Conservation (phyloP, 495 filamentous ascomycete species). For the Bathelium albidoporum region DNA sequence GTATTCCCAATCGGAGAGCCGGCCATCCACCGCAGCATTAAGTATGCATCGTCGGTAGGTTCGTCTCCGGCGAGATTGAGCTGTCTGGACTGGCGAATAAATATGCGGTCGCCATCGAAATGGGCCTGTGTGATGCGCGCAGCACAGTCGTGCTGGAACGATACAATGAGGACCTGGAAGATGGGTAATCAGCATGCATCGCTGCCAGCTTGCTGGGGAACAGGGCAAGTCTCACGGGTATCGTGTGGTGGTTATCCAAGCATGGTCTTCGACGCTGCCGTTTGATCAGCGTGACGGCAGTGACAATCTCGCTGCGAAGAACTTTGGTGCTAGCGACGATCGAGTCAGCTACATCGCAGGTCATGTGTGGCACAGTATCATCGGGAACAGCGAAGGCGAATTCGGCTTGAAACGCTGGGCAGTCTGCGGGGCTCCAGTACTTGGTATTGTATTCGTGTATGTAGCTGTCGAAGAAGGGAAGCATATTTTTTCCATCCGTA, state of each 20-base stretch:
- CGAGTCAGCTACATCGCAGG: neutral
- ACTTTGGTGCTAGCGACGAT: neutral
- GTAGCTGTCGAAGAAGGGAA: neutral
- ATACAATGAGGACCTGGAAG: neutral
- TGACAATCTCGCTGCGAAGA: neutral
- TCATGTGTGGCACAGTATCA: neutral
- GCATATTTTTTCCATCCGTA: neutral
- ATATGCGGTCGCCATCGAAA: neutral
- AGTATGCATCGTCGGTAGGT: neutral
- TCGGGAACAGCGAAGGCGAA: neutral
- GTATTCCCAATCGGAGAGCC: neutral
- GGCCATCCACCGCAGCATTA: neutral
- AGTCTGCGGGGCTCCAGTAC: neutral
- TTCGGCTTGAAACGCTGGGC: neutral
- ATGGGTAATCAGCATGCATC: neutral
- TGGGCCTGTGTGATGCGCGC: neutral
- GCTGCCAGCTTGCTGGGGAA: neutral
- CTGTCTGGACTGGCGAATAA: neutral
- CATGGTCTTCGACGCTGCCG: neutral
- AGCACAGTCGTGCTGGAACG: slow-evolving; percentile 1
- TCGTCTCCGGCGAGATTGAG: neutral
- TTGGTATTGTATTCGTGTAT: neutral
- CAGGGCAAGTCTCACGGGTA: neutral
- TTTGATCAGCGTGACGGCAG: neutral
- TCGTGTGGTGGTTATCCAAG: neutral